These are phyloP conservation scores for Capronia epimyces DNA, from an alignment of 2,329 filamentous ascomycete species.

Conservation along the genomic window DNA sequence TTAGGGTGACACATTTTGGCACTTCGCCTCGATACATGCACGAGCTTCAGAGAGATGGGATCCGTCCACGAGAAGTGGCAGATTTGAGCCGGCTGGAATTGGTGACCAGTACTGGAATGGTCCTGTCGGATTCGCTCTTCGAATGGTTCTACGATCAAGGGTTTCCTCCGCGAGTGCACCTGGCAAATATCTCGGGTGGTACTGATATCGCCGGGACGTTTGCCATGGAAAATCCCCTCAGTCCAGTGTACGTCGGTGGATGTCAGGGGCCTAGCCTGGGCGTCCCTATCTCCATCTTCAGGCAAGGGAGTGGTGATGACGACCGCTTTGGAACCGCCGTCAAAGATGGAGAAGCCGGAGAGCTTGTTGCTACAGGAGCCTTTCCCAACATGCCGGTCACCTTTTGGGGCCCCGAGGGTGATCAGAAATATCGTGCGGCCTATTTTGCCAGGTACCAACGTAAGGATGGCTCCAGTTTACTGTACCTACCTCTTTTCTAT, in stretches of 20 bases:
- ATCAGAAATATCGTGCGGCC: conserved; percentile 48
- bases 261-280: too few relatives aligned
- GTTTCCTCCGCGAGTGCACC: too few relatives aligned
- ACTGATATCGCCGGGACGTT: too few relatives aligned
- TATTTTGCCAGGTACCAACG: conserved; percentile 23
- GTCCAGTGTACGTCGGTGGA: too few relatives aligned
- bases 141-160: conserved; percentile 23
- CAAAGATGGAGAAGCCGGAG: conserved; percentile 55
- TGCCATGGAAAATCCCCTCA: too few relatives aligned
- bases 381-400: conserved; percentile 73
- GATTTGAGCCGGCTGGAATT: too few relatives aligned
- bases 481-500: too few relatives aligned
- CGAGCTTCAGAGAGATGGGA: conserved; percentile 9
- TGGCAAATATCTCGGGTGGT: too few relatives aligned
- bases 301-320: too few relatives aligned
- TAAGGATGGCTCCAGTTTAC: too few relatives aligned
- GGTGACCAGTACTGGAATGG: conserved; percentile 12
- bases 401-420: conserved; percentile 52
- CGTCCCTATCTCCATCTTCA: conserved; percentile 25
- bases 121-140: conserved; percentile 7
- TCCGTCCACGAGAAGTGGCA: too few relatives aligned
- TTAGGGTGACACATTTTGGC: conserved; percentile 32
- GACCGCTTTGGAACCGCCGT: not conserved
- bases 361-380: conserved; percentile 33
- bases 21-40: conserved; percentile 12